These are phyloP conservation scores for Aspergillus tubingensis DNA, from an alignment of 2,329 filamentous ascomycete species.

Conservation along the genomic window DNA sequence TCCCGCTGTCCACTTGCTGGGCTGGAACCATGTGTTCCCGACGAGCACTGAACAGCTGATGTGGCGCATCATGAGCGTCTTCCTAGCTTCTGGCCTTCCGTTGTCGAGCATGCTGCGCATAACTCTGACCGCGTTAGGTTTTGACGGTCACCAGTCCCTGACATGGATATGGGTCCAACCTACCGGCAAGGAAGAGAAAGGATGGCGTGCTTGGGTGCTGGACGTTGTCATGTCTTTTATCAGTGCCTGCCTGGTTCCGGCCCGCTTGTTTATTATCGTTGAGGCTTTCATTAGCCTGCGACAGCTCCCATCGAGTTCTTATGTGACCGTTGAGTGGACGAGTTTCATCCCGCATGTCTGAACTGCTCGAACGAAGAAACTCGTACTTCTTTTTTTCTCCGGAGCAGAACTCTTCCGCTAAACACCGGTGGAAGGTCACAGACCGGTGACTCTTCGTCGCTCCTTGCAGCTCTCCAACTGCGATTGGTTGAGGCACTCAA, in stretches of 20 bases:
- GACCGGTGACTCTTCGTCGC: too few species aligned
- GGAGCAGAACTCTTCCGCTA: not conserved
- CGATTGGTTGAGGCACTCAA: too few species aligned
- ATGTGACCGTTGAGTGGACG: constrained; percentile 18
- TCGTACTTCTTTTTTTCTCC: not conserved
- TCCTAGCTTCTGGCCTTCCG: not conserved
- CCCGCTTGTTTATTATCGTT: constrained; percentile 2
- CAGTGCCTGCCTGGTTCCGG: not conserved
- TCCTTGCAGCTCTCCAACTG: too few species aligned
- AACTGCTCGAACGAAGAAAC: not conserved
- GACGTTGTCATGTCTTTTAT: not conserved
- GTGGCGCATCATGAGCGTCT: not conserved
- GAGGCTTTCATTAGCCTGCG: constrained; percentile 5
- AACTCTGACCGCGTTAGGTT: not conserved
- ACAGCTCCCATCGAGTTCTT: constrained; percentile 15
- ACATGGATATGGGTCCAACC: constrained; percentile 1
- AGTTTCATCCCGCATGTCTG: constrained; percentile 4
- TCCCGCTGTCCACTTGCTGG: constrained; percentile 1
- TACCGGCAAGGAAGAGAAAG: not conserved
- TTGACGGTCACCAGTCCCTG: not conserved
- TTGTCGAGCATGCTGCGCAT: constrained; percentile 1
- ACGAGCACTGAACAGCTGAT: not conserved
- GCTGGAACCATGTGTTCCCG: constrained; percentile 9
- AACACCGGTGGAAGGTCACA: too few species aligned
- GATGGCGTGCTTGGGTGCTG: constrained; percentile 3